Evolutionary conservation across 2,329 filamentous ascomycete species (phyloP).

Genomic region (Fusarium chuoi): DNA sequence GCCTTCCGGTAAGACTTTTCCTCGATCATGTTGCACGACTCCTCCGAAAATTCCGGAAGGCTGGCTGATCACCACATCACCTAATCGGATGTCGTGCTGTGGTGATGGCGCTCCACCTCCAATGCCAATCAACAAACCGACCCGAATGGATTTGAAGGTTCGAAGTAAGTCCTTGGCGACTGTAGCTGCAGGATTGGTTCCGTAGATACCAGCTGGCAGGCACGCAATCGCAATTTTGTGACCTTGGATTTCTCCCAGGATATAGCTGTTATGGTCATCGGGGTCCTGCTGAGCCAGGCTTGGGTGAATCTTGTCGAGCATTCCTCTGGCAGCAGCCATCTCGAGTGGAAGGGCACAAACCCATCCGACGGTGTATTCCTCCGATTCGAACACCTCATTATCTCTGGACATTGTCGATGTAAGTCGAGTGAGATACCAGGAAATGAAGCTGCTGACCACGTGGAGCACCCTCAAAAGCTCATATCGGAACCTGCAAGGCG

Average conservation of each 20-base stretch:
- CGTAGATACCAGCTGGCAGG: rapidly evolving
- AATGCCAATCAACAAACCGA: rapidly evolving
- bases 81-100: not conserved
- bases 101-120: not conserved
- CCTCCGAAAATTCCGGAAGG: rapidly evolving
- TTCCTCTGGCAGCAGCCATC: not conserved
- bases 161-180: not conserved
- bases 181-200: not conserved
- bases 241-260: not conserved
- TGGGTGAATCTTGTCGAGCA: not conserved
- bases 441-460: not conserved
- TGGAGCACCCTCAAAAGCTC: no score
- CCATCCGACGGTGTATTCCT: not conserved
- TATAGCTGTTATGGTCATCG: not conserved
- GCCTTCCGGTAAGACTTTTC: rapidly evolving
- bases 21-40: not conserved
- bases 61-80: not conserved
- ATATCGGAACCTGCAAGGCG: not conserved
- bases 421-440: rapidly evolving
- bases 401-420: not conserved
- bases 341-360: not conserved
- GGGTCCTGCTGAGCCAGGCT: not conserved
- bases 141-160: rapidly evolving
- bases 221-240: not conserved
- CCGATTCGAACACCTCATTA: rapidly evolving